Conservation (phyloP, 306 rosid genomes). For the Cicer pinnatifidum region DNA sequence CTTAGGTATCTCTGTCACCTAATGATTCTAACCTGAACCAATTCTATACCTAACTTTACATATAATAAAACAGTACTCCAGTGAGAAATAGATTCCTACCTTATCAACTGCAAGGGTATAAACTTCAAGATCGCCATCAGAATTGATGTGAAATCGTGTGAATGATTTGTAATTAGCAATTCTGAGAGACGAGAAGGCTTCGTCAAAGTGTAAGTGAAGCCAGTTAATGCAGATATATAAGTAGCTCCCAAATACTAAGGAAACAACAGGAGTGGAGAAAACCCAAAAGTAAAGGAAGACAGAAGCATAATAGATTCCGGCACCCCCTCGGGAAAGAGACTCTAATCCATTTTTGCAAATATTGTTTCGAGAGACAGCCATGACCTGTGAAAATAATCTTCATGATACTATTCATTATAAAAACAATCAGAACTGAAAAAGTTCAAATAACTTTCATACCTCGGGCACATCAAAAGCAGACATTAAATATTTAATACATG, state of each 20-base stretch:
- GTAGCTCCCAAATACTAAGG: slow-evolving; percentile 91
- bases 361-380: slow-evolving; percentile 90
- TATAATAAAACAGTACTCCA: slow-evolving; percentile 10
- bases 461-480: slow-evolving; percentile 98
- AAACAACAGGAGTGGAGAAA: slow-evolving; percentile 94
- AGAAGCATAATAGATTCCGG: slow-evolving; percentile 77
- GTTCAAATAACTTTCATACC: slow-evolving; percentile 54
- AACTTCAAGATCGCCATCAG: slow-evolving; percentile 90
- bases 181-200: slow-evolving; percentile 95
- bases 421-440: slow-evolving; percentile 17
- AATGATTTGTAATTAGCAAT: slow-evolving; percentile 93
- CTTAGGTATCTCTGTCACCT: not conserved
- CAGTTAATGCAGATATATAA: slow-evolving; percentile 90
- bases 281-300: slow-evolving; percentile 96
- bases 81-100: slow-evolving; percentile 51
- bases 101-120: slow-evolving; percentile 90
- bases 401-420: slow-evolving; percentile 9
- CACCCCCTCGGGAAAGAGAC: slow-evolving; percentile 78
- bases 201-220: slow-evolving; percentile 95
- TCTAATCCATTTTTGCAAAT: slow-evolving; percentile 89
- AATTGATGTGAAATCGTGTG: slow-evolving; percentile 79
- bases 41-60: not conserved
- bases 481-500: slow-evolving; percentile 95
- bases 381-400: slow-evolving; percentile 63
- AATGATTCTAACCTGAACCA: slow-evolving; percentile 14